A percentile compares a stretch with the other conserved stretches of the same genome.
Conservation (phyloP, 257 asterid species). For the Perilla frutescens region DNA sequence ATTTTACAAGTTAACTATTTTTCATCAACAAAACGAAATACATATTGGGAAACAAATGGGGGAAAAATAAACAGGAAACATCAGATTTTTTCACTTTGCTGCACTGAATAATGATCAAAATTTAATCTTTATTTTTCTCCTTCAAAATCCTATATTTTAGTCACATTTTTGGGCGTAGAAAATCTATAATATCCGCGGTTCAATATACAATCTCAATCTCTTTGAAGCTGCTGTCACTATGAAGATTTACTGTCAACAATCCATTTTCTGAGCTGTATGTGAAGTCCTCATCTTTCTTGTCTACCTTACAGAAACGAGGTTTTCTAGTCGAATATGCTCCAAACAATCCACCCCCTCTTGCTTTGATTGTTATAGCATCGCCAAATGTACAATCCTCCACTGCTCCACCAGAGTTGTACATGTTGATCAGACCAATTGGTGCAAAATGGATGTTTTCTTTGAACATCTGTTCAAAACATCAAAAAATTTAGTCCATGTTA, state of each 20-base stretch:
- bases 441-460: slow-evolving; percentile 47
- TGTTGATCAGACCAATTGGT: slow-evolving; percentile 56
- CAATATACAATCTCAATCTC: slow-evolving; percentile 51
- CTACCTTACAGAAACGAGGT: slow-evolving; percentile 57
- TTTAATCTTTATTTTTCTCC: background rate
- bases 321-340: slow-evolving; percentile 74
- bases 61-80: background rate
- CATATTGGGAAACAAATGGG: background rate
- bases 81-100: background rate
- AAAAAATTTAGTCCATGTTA: background rate
- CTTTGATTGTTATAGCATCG: slow-evolving; percentile 36
- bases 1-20: background rate
- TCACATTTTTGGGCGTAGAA: slow-evolving; percentile 6
- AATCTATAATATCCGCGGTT: background rate
- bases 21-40: background rate
- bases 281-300: slow-evolving; percentile 50
- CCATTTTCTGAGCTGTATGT: slow-evolving; percentile 52
- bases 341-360: slow-evolving; percentile 62
- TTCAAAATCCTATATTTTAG: background rate
- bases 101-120: slow-evolving; percentile 1
- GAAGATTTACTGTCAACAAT: slow-evolving; percentile 51
- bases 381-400: slow-evolving; percentile 43
- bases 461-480: slow-evolving; percentile 19
- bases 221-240: slow-evolving; percentile 47
- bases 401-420: slow-evolving; percentile 73